Conservation (phyloP, 2,329 filamentous ascomycete species). For the Coniella vitis region DNA sequence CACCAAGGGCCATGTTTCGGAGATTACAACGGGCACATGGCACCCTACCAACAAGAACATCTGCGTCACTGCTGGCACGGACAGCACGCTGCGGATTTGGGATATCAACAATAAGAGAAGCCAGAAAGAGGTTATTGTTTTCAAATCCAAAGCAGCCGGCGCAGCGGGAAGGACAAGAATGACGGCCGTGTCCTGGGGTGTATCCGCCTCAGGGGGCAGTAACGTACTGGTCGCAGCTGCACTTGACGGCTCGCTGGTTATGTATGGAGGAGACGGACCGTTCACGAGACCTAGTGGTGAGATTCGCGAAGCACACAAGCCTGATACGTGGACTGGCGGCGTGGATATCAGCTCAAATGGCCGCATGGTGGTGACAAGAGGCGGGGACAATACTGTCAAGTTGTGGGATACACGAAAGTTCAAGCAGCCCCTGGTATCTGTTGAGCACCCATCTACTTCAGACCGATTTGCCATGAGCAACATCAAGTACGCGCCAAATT, state of each 20-base stretch:
- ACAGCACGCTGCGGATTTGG: conserved; percentile 95
- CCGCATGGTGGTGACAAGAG: conserved; percentile 80
- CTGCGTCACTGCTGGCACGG: conserved; percentile 85
- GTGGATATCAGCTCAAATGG: conserved; percentile 88
- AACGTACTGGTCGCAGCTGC: conserved; percentile 77
- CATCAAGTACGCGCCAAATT: conserved; percentile 82
- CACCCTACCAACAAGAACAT: conserved; percentile 78
- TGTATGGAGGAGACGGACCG: conserved; percentile 88
- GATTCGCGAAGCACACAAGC: conserved; percentile 73
- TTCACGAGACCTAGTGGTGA: conserved; percentile 77
- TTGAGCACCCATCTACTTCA: conserved; percentile 74
- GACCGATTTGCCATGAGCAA: conserved; percentile 77
- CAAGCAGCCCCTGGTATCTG: conserved; percentile 76
- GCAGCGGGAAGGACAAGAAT: conserved; percentile 87
- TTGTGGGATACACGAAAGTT: conserved; percentile 97
- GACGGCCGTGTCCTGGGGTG: conserved; percentile 86
- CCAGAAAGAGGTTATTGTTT: conserved; percentile 90
- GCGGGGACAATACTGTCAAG: conserved; percentile 89
- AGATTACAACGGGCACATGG: conserved; percentile 85
- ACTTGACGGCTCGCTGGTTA: conserved; percentile 80
- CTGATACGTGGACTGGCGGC: conserved; percentile 85
- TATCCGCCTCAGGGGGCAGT: conserved; percentile 65
- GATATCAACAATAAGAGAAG: conserved; percentile 85
- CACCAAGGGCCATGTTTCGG: conserved; percentile 92
- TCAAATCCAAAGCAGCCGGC: conserved; percentile 86